Percentiles rank a stretch among this genome's conserved stretches.
phyloP scores from a whole-genome alignment of 2,329 filamentous ascomycete species.

The Cladosporium sp. region DNA sequence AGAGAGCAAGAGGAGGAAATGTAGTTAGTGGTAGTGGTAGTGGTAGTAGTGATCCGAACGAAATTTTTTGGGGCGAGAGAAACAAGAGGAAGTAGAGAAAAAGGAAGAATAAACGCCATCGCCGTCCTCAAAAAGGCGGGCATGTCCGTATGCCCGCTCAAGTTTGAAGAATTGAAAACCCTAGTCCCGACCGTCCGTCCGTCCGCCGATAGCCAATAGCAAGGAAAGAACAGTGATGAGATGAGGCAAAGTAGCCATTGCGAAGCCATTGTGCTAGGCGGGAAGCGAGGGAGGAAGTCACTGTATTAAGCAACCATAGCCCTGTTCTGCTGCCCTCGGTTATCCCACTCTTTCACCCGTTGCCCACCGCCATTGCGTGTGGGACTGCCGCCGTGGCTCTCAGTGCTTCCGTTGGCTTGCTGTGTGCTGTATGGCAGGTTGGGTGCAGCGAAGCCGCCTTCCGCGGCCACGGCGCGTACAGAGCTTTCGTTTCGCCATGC shows the following conservation, averaged over 20 bases:
- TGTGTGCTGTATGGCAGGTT: constrained; percentile 10
- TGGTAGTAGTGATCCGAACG: not conserved
- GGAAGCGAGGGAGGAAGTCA: not conserved
- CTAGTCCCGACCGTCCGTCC: not conserved
- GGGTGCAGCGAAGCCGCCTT: constrained; percentile 12
- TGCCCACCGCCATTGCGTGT: constrained; percentile 5
- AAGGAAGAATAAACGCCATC: not conserved
- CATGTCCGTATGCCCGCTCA: not conserved
- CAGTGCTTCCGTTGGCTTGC: constrained; percentile 8
- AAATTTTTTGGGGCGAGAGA: not conserved
- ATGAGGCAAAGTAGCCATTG: too few species aligned
- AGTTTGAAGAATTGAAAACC: not conserved
- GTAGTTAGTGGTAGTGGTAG: not conserved
- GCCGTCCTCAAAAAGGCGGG: too few species aligned
- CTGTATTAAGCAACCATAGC: not conserved
- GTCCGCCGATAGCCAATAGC: not conserved
- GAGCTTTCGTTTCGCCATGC: constrained; percentile 80
- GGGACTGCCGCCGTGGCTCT: constrained; percentile 7
- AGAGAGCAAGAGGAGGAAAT: not conserved
- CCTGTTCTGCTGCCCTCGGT: constrained; percentile 4
- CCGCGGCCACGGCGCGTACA: constrained; percentile 64
- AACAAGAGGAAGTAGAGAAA: not conserved
- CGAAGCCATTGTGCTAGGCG: not conserved
- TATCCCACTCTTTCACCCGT: constrained; percentile 7
- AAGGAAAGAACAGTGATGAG: not conserved